phyloP scores from a whole-genome alignment of 176 grass and related monocot genomes.

The Triticum turgidum region DNA sequence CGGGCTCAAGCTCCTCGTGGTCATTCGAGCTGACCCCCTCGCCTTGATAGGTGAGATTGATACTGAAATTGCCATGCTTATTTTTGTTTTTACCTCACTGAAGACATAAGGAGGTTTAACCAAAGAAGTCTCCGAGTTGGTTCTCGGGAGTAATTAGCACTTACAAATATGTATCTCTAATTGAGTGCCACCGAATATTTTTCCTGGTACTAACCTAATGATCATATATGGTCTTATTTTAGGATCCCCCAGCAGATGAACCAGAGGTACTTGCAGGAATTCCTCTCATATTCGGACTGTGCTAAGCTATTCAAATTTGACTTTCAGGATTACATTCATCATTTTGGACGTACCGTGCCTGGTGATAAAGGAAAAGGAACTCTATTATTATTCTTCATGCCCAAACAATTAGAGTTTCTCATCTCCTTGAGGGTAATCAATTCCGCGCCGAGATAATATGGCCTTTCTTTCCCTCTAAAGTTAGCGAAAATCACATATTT shows the following conservation, averaged over 20 bases:
- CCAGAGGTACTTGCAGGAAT: conserved; percentile 64
- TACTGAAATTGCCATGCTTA: too few relatives aligned
- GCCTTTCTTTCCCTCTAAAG: too few relatives aligned
- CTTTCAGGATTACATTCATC: conserved; percentile 88
- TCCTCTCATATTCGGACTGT: background rate
- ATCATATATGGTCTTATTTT: background rate
- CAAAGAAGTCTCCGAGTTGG: background rate
- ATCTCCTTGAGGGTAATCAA: too few relatives aligned
- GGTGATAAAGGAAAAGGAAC: conserved; percentile 72
- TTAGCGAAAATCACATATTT: too few relatives aligned
- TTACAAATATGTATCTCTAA: conserved; percentile 8
- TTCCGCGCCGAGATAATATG: too few relatives aligned
- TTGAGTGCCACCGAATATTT: background rate
- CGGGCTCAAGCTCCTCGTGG: too few relatives aligned
- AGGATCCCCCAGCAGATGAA: conserved; percentile 81
- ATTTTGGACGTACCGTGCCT: conserved; percentile 68
- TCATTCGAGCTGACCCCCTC: too few relatives aligned
- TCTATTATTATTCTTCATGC: too few relatives aligned
- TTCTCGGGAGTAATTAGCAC: background rate
- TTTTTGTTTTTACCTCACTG: too few relatives aligned
- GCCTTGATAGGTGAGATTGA: too few relatives aligned
- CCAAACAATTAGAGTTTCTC: too few relatives aligned
- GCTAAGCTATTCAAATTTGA: conserved; percentile 1
- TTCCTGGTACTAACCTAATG: background rate
- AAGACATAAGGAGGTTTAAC: too few relatives aligned